Evolutionary conservation across 805 yeast genomes (phyloP).

Genomic region (Crinitomyces ghanaensis): DNA sequence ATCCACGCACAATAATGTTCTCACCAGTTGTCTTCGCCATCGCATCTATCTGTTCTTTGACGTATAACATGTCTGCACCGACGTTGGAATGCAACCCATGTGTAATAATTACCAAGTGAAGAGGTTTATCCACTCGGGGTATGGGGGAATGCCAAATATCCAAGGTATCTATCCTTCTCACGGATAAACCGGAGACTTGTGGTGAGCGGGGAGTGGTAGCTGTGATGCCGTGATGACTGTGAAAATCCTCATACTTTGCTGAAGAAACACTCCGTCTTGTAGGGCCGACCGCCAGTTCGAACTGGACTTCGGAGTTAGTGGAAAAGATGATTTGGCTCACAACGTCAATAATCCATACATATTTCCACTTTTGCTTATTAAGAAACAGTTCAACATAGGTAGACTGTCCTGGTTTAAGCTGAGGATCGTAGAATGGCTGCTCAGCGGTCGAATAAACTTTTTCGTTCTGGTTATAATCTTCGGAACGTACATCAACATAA

Average conservation of each 20-base stretch:
- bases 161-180: slow-evolving; percentile 40
- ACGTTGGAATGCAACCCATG: slow-evolving; percentile 90
- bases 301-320: slow-evolving; percentile 54
- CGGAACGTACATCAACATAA: slow-evolving; percentile 70
- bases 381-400: slow-evolving; percentile 45
- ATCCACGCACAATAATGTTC: slow-evolving; percentile 74
- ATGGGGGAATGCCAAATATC: slow-evolving; percentile 71
- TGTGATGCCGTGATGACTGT: background rate
- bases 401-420: slow-evolving; percentile 60
- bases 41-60: slow-evolving; percentile 68
- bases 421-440: slow-evolving; percentile 34
- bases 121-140: slow-evolving; percentile 38
- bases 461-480: slow-evolving; percentile 44
- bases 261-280: slow-evolving; percentile 16
- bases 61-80: slow-evolving; percentile 79
- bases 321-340: slow-evolving; percentile 70
- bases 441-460: slow-evolving; percentile 28
- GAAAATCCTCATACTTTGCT: slow-evolving; percentile 2
- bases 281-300: slow-evolving; percentile 44
- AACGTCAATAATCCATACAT: slow-evolving; percentile 73
- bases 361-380: slow-evolving; percentile 30
- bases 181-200: slow-evolving; percentile 14
- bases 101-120: slow-evolving; percentile 74
- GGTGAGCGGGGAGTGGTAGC: background rate
- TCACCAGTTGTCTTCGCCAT: slow-evolving; percentile 35